Conservation (phyloP, 768 basidiomycete species). For the Thelephora ganbajun region DNA sequence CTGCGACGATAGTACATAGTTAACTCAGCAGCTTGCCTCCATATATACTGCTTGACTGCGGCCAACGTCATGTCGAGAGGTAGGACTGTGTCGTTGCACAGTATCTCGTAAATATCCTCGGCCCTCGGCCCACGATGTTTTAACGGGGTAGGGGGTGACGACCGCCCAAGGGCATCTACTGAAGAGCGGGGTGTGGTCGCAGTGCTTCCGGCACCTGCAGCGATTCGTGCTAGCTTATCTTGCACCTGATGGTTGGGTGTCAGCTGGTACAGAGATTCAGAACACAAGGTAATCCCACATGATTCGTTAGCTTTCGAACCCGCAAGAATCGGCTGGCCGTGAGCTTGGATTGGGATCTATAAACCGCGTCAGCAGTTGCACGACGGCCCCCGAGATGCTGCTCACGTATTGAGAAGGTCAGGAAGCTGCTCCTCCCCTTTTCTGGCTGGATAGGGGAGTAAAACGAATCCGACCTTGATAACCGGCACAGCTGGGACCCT, state of each 20-base stretch:
- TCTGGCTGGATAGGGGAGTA: constrained; percentile 61
- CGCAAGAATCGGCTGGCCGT: constrained; percentile 81
- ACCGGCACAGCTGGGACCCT: constrained; percentile 35
- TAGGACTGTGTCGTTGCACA: constrained; percentile 77
- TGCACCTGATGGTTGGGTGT: constrained; percentile 41
- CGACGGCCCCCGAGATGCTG: constrained; percentile 7
- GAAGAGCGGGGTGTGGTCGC: constrained; percentile 22
- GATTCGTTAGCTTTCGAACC: constrained; percentile 68
- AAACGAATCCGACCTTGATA: constrained; percentile 78
- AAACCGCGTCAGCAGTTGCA: constrained; percentile 2
- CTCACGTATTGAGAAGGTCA: constrained; percentile 77
- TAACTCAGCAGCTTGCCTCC: constrained; percentile 64
- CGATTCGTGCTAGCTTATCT: constrained; percentile 63
- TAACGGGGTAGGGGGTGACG: constrained; percentile 9
- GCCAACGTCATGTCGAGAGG: constrained; percentile 84
- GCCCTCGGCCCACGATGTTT: constrained; percentile 17
- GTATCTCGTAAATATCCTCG: constrained; percentile 72
- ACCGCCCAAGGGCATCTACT: constrained; percentile 18
- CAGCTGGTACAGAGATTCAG: not conserved
- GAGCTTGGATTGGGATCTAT: constrained; percentile 65
- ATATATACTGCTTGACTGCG: constrained; percentile 80
- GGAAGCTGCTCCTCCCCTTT: constrained; percentile 53
- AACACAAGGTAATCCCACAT: constrained; percentile 35
- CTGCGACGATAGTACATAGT: constrained; percentile 60
- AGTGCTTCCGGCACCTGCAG: constrained; percentile 18